These are phyloP conservation scores for Takakia lepidozioides DNA, from an alignment of 225 moss, liverwort and hornwort species.

Conservation along the genomic window DNA sequence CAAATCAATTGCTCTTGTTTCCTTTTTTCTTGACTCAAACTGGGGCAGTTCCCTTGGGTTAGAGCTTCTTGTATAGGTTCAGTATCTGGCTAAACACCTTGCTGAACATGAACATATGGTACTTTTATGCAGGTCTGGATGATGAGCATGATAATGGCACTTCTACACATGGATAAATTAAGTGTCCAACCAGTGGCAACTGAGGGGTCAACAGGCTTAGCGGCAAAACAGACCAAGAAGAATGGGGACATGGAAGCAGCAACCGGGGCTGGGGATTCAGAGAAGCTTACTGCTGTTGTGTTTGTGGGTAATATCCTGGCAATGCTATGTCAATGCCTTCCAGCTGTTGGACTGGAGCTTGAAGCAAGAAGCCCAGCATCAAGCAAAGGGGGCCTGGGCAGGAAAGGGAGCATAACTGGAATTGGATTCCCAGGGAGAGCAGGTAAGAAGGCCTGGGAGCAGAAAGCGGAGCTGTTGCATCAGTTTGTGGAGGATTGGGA, in stretches of 20 bases:
- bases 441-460: slow-evolving; percentile 66
- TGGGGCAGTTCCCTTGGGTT: too few species aligned
- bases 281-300: slow-evolving; percentile 45
- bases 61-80: too few species aligned
- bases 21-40: too few species aligned
- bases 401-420: slow-evolving; percentile 11
- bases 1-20: too few species aligned
- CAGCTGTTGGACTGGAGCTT: slow-evolving; percentile 43
- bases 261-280: slow-evolving; percentile 4
- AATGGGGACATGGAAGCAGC: slow-evolving; percentile 17
- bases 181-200: slow-evolving; percentile 21
- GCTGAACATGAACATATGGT: too few species aligned
- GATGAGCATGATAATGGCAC: slow-evolving; percentile 66
- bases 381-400: slow-evolving; percentile 22
- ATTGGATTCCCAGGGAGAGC: slow-evolving; percentile 56
- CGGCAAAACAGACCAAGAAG: slow-evolving; percentile 14
- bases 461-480: slow-evolving; percentile 43
- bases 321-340: slow-evolving; percentile 67
- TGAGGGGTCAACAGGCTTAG: slow-evolving; percentile 20
- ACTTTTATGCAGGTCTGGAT: slow-evolving; percentile 74
- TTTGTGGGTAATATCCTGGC: slow-evolving; percentile 57
- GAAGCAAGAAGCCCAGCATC: slow-evolving; percentile 37
- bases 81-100: too few species aligned
- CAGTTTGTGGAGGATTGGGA: slow-evolving; percentile 89
- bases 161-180: slow-evolving; percentile 75